Base-by-base conservation (phyloP, 2,329 filamentous ascomycete genomes). In the Cyphellophora europaea region DNA sequence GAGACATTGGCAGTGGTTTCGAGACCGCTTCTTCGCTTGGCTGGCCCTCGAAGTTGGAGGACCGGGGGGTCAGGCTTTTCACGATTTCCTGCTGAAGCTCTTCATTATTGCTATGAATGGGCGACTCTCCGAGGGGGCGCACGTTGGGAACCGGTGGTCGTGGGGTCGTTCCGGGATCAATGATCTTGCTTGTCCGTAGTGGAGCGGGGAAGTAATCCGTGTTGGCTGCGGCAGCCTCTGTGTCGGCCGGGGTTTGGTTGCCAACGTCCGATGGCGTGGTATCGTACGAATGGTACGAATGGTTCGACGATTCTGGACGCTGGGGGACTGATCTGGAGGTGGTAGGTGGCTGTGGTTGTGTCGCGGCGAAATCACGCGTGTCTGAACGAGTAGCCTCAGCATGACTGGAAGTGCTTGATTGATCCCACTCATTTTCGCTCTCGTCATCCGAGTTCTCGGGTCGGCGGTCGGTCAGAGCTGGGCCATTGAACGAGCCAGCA, bases 51-150 rank as follows among this genome's bases (percentile, higher is more conserved):
- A 25, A 8, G 21, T 25, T 40, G 8, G 45, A 49, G 13, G 42
- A 41, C 19, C 38, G 44, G 6, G 61, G 57, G 27, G 58, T 66
- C 32, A 67, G 46, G 4, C 63, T 65, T 30, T 57, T 58, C n/a
- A 66, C 64, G n/a, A 67, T 67, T 38, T 67, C 64, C 37, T 61
- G 57, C 28, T 62, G 52, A 27, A 67, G 41, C 19, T 61, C 57
- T 37, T 67, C 64, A 44, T 56, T 62, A 37, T 66, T 61, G 19
- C 56, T 51, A 32, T 62, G 57, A 23, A 55, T 48, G 3, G 60
- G 53, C 5, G 56, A 58, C 5, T 52, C 52, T 16, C 59, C 54
- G 6, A 55, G 51, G 32, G 53, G 56, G 21, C 55, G 40, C 2
- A 53, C 48, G 11, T 56, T 52, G 5, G 54, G 44, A 17, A 59